Evolutionary conservation across 1,284 basidiomycete genomes (phyloP).

Genomic region (Pascua sp.): DNA sequence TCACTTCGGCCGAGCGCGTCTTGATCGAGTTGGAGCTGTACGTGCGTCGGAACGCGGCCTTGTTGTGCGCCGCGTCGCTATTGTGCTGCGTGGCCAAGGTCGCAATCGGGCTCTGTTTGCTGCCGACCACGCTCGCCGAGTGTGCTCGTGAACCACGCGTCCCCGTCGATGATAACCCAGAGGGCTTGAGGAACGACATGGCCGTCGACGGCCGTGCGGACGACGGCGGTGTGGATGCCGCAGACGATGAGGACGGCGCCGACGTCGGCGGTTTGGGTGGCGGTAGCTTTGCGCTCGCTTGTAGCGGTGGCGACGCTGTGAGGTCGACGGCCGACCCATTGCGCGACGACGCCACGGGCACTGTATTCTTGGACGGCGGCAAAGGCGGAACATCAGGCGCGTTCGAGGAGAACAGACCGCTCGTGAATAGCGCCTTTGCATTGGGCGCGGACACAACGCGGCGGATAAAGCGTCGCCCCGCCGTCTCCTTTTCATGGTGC

Average conservation of each 20-base stretch:
- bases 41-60: slow-evolving; percentile 80
- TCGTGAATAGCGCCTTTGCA: slow-evolving; percentile 76
- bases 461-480: slow-evolving; percentile 77
- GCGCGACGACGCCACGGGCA: background rate
- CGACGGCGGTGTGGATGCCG: background rate
- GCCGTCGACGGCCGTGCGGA: slow-evolving; percentile 48
- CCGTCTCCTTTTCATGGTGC: slow-evolving; percentile 20
- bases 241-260: slow-evolving; percentile 28
- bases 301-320: slow-evolving; percentile 22
- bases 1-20: slow-evolving; percentile 83
- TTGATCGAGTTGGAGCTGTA: slow-evolving; percentile 98
- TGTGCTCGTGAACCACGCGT: slow-evolving; percentile 28
- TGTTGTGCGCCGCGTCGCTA: slow-evolving; percentile 22
- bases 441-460: slow-evolving; percentile 96
- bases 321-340: slow-evolving; percentile 12
- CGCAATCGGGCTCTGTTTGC: background rate
- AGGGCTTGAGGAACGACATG: slow-evolving; percentile 48
- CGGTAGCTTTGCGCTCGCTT: background rate
- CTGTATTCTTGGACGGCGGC: slow-evolving; percentile 16
- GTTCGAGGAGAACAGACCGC: slow-evolving; percentile 14
- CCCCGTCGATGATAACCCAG: slow-evolving; percentile 25
- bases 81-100: background rate
- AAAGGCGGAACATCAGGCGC: slow-evolving; percentile 36
- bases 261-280: slow-evolving; percentile 41
- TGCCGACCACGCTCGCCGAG: slow-evolving; percentile 19